Evolutionary conservation across 805 yeast species (phyloP).

Genomic region (Torulaspora indica): DNA sequence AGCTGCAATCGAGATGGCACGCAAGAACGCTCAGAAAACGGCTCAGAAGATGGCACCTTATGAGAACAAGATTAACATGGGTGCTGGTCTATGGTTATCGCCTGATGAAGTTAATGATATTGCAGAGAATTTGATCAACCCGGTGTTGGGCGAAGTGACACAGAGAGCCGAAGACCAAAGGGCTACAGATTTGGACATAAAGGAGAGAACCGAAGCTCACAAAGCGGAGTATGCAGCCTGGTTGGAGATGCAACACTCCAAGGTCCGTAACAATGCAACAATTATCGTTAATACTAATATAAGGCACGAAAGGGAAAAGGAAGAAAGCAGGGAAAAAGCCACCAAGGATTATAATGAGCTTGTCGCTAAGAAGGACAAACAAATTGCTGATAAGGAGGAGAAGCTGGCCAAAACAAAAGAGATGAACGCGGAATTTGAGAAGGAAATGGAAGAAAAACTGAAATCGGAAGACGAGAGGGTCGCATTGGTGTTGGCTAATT

Average conservation of each 20-base stretch:
- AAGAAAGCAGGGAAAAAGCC: conserved; percentile 42
- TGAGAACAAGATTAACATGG: conserved; percentile 62
- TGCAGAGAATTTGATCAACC: conserved; percentile 76
- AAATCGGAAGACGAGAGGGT: conserved; percentile 16
- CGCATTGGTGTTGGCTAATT: conserved; percentile 27
- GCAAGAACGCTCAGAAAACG: conserved; percentile 68
- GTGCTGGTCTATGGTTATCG: conserved; percentile 81
- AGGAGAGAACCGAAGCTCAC: conserved; percentile 37
- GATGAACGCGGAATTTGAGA: conserved; percentile 37
- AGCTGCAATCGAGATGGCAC: conserved; percentile 71
- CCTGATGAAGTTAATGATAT: conserved; percentile 70
- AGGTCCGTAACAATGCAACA: conserved; percentile 38
- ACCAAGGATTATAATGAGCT: conserved; percentile 33
- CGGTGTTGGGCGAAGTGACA: conserved; percentile 72
- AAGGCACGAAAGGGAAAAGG: conserved; percentile 46
- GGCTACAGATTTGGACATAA: conserved; percentile 45
- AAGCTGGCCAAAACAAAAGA: conserved; percentile 41
- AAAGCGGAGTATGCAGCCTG: conserved; percentile 40
- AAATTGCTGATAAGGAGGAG: conserved; percentile 35
- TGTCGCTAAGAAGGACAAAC: conserved; percentile 36
- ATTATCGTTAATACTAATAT: conserved; percentile 41
- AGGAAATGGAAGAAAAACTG: conserved; percentile 39
- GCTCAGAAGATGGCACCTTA: conserved; percentile 52
- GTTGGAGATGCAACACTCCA: conserved; percentile 39
- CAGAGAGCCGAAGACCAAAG: conserved; percentile 69